Evolutionary conservation across 441 rosid genomes (phyloP).

Genomic region (Capsella rubella): DNA sequence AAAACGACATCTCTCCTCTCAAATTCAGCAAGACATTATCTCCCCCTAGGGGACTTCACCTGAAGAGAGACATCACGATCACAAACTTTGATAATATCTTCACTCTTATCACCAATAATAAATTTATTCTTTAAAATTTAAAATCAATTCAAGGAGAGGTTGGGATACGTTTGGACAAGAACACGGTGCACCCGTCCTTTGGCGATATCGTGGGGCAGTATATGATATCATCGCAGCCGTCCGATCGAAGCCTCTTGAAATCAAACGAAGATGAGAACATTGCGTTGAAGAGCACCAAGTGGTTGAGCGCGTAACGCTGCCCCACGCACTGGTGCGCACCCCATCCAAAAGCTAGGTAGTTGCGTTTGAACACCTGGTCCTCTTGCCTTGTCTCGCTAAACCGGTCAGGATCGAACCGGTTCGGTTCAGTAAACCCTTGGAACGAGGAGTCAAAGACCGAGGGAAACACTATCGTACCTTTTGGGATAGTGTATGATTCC

Average conservation of each 20-base stretch:
- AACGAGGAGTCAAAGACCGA: slow-evolving; percentile 81
- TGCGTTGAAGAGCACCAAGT: slow-evolving; percentile 73
- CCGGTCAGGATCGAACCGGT: slow-evolving; percentile 86
- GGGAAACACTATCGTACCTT: slow-evolving; percentile 83
- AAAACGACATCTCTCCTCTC: neutral
- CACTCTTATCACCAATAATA: neutral
- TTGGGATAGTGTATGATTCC: slow-evolving; percentile 69
- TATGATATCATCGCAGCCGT: slow-evolving; percentile 75
- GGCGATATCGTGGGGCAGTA: slow-evolving; percentile 82
- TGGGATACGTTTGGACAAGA: slow-evolving; percentile 57
- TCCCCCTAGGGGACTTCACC: neutral
- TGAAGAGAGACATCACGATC: slow-evolving; percentile 1
- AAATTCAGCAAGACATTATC: slow-evolving; percentile 1
- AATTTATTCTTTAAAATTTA: neutral
- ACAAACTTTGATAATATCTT: neutral
- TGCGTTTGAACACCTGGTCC: slow-evolving; percentile 58
- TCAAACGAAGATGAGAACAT: slow-evolving; percentile 64
- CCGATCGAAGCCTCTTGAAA: slow-evolving; percentile 57
- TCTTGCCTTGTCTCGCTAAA: slow-evolving; percentile 67
- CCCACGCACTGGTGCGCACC: slow-evolving; percentile 97
- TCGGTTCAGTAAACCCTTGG: slow-evolving; percentile 75
- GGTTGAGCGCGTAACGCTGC: slow-evolving; percentile 83
- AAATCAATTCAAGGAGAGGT: slow-evolving; percentile 46
- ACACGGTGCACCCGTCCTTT: slow-evolving; percentile 75
- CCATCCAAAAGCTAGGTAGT: slow-evolving; percentile 81